Conservation (phyloP, 2,329 filamentous ascomycete genomes). For the Alternaria sp. region DNA sequence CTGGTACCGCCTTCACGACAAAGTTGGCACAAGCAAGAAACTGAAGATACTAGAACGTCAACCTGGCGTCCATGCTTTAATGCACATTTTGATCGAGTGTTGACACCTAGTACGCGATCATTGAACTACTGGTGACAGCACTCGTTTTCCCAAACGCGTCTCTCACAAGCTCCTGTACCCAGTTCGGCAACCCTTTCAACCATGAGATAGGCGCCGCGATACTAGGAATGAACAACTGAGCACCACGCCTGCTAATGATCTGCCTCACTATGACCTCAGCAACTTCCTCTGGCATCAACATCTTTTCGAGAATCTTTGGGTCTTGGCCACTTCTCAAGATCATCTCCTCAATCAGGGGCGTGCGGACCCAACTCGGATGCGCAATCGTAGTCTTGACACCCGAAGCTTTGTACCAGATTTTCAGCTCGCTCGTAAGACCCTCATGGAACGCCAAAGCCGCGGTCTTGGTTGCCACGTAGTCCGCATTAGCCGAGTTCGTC, state of each 20-base stretch:
- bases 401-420: constrained; percentile 39
- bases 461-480: constrained; percentile 26
- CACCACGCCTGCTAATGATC: constrained; percentile 41
- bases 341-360: constrained; percentile 35
- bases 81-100: background rate
- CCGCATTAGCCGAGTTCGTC: constrained; percentile 16
- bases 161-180: constrained; percentile 3
- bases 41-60: background rate
- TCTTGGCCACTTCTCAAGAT: constrained; percentile 37
- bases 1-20: background rate
- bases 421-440: constrained; percentile 40
- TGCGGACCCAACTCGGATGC: constrained; percentile 45
- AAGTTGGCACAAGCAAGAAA: background rate
- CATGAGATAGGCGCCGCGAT: background rate
- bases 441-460: constrained; percentile 26
- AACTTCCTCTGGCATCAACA: constrained; percentile 41
- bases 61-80: background rate
- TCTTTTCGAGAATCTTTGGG: constrained; percentile 22
- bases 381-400: constrained; percentile 25
- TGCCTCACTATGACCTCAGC: constrained; percentile 48
- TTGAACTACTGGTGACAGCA: constrained; percentile 3
- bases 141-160: constrained; percentile 5
- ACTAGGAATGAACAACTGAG: constrained; percentile 39
- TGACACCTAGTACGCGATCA: background rate
- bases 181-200: constrained; percentile 2